Conservation (phyloP, 2,329 filamentous ascomycete species). For the Truncatella angustata region DNA sequence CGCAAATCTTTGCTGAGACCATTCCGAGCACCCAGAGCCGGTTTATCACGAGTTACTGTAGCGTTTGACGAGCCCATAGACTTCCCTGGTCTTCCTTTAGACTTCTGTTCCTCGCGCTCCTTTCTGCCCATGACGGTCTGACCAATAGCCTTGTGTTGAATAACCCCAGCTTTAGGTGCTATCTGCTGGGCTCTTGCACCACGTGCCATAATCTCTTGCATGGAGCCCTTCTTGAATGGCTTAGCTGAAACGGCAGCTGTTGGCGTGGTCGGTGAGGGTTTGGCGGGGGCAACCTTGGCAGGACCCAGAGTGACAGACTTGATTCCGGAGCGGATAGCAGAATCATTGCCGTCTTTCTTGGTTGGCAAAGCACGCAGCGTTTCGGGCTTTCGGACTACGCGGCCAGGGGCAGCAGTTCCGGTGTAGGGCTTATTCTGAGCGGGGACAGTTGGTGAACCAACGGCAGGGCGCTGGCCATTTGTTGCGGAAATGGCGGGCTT, state of each 20-base stretch:
- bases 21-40: conserved; percentile 14
- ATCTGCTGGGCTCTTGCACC: conserved; percentile 64
- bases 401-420: conserved; percentile 9
- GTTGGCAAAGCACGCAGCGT: conserved; percentile 11
- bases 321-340: conserved; percentile 20
- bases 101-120: conserved; percentile 42
- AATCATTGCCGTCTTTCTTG: conserved; percentile 17
- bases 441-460: neutral
- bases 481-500: conserved; percentile 1
- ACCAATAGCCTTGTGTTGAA: conserved; percentile 73
- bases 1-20: conserved; percentile 18
- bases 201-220: conserved; percentile 70
- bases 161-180: conserved; percentile 64
- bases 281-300: conserved; percentile 22
- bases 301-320: conserved; percentile 15
- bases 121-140: conserved; percentile 54
- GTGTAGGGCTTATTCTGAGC: conserved; percentile 8
- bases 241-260: conserved; percentile 29
- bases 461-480: conserved; percentile 2
- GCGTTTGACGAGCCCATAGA: conserved; percentile 9
- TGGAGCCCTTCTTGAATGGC: conserved; percentile 69
- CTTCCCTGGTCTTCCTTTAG: conserved; percentile 4
- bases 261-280: conserved; percentile 24
- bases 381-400: conserved; percentile 3
- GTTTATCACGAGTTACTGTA: conserved; percentile 7